phyloP scores from a whole-genome alignment of 345 rosid species.

The Pugionium cornutum region DNA sequence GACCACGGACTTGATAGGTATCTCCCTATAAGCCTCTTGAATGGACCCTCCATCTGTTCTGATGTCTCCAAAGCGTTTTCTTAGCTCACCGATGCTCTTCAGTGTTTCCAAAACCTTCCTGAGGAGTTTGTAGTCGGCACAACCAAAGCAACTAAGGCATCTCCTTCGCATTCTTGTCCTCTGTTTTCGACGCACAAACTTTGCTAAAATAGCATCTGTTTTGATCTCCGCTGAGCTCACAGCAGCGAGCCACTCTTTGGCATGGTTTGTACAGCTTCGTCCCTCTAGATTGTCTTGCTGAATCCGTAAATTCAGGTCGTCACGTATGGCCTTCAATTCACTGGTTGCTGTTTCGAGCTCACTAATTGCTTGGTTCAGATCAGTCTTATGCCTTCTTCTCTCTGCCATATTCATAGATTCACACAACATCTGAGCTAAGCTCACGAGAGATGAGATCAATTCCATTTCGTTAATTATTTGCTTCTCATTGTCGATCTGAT shows the following conservation, averaged over 20 bases:
- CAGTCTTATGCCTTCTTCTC: neutral
- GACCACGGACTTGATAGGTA: slow-evolving; percentile 25
- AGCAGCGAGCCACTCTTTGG: slow-evolving; percentile 24
- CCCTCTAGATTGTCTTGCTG: slow-evolving; percentile 27
- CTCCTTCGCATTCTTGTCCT: slow-evolving; percentile 1
- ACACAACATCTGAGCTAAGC: slow-evolving; percentile 33
- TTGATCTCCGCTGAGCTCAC: slow-evolving; percentile 10
- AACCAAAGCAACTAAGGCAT: slow-evolving; percentile 27
- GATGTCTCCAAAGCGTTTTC: slow-evolving; percentile 21
- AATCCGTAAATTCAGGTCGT: slow-evolving; percentile 29
- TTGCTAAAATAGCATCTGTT: slow-evolving; percentile 1
- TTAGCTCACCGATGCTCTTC: slow-evolving; percentile 24
- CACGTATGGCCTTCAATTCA: slow-evolving; percentile 33
- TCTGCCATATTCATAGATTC: slow-evolving; percentile 28
- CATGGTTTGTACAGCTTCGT: slow-evolving; percentile 24
- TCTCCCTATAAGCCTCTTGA: slow-evolving; percentile 19
- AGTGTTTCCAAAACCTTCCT: slow-evolving; percentile 18
- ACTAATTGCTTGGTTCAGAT: slow-evolving; percentile 29
- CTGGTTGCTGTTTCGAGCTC: slow-evolving; percentile 28
- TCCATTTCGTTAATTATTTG: neutral
- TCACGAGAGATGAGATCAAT: slow-evolving; percentile 34
- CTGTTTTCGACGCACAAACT: slow-evolving; percentile 23
- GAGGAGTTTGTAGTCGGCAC: slow-evolving; percentile 19
- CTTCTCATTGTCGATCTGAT: slow-evolving; percentile 14
- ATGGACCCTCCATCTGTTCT: slow-evolving; percentile 20